Evolutionary conservation across 2,329 filamentous ascomycete genomes (phyloP), one percentile per base, ranked within the genome.

Genomic region (Cladosporium austrohemisphaericum): DNA sequence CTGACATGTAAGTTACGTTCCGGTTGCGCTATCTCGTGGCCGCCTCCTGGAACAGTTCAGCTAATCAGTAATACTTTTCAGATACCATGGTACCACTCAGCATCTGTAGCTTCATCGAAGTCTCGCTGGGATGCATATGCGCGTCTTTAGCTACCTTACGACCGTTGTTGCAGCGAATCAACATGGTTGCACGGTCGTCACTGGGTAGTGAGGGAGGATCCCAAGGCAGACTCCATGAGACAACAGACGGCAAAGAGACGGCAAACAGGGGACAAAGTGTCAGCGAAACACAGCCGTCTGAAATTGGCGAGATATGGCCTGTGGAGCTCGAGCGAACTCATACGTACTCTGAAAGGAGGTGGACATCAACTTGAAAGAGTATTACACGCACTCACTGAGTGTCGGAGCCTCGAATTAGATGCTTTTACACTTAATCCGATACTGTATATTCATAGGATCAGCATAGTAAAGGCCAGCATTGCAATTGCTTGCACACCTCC

Each of bases 71-170:
- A 5, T 19, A 18, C n/a, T n/a, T 5, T 19, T 2, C 11, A 41
- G 38, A 41, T 20, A 20, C 38, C 2, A 41, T 41, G 38, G 38
- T 41, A 2, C 38, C 38, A 8, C 13, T 41, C 11, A 41, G 38
- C 10, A 41, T 41, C 5, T 41, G 38, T 18, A 31, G 25, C 26
- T 41, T 41, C 25, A 41, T 41, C 26, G 38, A 41, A 9, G 38
- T 41, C 16, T 41, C 38, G 5, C 16, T 41, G 10, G 38, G 25
- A 23, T 41, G 38, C 6, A 41, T 41, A 6, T 41, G 38, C 11
- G 38, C 38, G 3, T 41, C 38, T 9, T 9, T 41, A 8, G 38
- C 38, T 13, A 41, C 38, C 11, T 19, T 41, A 18, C 38, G 38
- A 3, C 38, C 38, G 13, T 26, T 41, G 25, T 16, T 41, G 11